Base-by-base conservation (phyloP, 306 rosid genomes). In the Trifolium subterraneum region DNA sequence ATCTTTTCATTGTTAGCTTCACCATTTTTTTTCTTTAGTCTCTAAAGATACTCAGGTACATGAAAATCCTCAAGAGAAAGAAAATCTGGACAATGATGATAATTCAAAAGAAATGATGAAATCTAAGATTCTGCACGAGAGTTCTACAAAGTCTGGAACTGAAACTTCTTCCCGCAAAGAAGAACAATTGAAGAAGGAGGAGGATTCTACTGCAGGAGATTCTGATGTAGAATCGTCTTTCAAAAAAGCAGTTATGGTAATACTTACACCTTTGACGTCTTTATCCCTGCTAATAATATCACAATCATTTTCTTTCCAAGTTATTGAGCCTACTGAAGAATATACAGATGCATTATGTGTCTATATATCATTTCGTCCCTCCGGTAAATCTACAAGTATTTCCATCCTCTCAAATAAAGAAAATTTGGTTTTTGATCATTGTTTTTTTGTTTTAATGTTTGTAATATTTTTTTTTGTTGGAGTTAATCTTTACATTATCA, bases 21-120 rank as follows among this genome's bases (percentile, higher is more conserved):
- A 29, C 41, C 41, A 31, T 27, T 27, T 59, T 0, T 59, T 60
- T 60, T 29, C 12, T 54, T 9, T 60, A 55, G 65, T 29, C 41
- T 60, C 65, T 60, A 27, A 27, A 5, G 65, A 31, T 60, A 60
- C 65, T 29, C 65, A 29, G 65, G 65, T 60, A 60, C 1, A 29
- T 31, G 65, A 29, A 5, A 29, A 29, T 13, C 11, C 41, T 60
- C 65, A 29, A 29, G 20, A 29, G 39, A 60, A 13, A 29, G 41
- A 29, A 29, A 29, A 14, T 60, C 8, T n/a, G 65, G 22, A 54
- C 10, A 0, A 54, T 54, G 60, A 18, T 54, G 29, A 54, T 10
- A 18, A 20, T 19, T 54, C 60, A 9, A 54, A 19, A 18, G 29
- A 54, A 18, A 19, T 20, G 2, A 9, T 8, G 60, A 54, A 54